phyloP scores from a whole-genome alignment of 371 early-diverging fungal species.

The Vavraia culicis region DNA sequence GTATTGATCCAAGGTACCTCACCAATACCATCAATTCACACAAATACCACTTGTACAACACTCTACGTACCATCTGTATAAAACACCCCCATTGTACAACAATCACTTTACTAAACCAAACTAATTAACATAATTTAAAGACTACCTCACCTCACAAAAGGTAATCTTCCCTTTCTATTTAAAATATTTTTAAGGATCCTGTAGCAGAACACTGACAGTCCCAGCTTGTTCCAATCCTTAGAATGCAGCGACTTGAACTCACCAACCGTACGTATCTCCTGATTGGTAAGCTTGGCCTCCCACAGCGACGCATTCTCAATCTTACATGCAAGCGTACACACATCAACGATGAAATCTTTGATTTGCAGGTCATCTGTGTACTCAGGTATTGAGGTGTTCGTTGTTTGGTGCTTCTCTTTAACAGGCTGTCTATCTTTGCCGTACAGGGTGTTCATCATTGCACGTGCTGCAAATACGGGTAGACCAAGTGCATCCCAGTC shows the following conservation, averaged over 20 bases:
- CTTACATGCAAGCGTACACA: conserved; percentile 15
- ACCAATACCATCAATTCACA: too few relatives aligned
- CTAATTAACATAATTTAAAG: too few relatives aligned
- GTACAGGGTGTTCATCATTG: conserved; percentile 48
- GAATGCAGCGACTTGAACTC: conserved; percentile 39
- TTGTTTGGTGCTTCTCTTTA: conserved; percentile 47
- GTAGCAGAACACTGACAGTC: conserved; percentile 37
- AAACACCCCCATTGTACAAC: too few relatives aligned
- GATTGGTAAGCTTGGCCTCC: conserved; percentile 35
- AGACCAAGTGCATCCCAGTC: conserved; percentile 47
- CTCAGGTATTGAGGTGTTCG: conserved; percentile 29
- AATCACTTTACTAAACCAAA: too few relatives aligned
- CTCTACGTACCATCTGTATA: too few relatives aligned
- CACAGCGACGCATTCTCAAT: conserved; percentile 31
- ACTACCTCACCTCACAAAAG: too few relatives aligned
- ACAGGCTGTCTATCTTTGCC: conserved; percentile 43
- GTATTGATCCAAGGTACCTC: too few relatives aligned
- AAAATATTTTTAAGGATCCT: conserved; percentile 40
- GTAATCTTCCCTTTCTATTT: conserved; percentile 33
- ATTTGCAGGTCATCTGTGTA: conserved; percentile 30
- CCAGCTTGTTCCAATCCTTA: conserved; percentile 41
- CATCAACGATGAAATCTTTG: conserved; percentile 33
- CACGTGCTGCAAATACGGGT: conserved; percentile 62
- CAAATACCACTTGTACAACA: too few relatives aligned
- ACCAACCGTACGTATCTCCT: conserved; percentile 42